These are phyloP conservation scores for Andrographis paniculata DNA, from an alignment of 305 asterid genomes.

Conservation along the genomic window DNA sequence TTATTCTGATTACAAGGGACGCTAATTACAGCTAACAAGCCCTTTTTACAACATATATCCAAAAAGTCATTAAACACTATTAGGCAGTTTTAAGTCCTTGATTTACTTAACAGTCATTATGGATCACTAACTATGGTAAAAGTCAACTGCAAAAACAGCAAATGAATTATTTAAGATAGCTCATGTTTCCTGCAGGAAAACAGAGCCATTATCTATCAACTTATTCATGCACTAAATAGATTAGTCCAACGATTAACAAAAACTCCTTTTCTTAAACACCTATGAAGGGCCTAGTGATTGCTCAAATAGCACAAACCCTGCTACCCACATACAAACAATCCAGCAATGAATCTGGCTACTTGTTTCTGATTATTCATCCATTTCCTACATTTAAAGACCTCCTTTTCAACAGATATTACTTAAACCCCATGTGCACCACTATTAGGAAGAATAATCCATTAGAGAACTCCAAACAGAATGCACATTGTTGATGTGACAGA, in stretches of 20 bases:
- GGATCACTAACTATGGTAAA: background rate
- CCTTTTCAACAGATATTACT: background rate
- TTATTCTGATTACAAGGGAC: slow-evolving; percentile 12
- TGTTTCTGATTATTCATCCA: background rate
- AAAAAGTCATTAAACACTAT: slow-evolving; percentile 7
- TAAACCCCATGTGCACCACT: background rate
- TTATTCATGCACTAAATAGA: background rate
- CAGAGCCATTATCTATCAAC: too few species aligned
- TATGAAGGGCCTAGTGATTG: background rate
- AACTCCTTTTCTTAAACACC: background rate
- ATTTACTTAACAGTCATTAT: too few species aligned
- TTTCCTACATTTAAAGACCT: background rate
- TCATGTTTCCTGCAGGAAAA: too few species aligned
- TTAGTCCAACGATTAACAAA: background rate
- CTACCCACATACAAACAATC: background rate
- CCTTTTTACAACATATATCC: slow-evolving; percentile 2
- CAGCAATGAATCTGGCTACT: background rate
- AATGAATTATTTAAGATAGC: too few species aligned
- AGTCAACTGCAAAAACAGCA: too few species aligned
- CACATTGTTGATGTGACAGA: background rate
- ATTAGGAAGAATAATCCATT: background rate
- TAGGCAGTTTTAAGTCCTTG: background rate
- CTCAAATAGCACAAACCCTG: background rate
- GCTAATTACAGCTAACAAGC: slow-evolving; percentile 4
- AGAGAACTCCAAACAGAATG: background rate